These are phyloP conservation scores for Fusarium fujikuroi DNA, from an alignment of 2,329 filamentous ascomycete genomes.

Conservation along the genomic window DNA sequence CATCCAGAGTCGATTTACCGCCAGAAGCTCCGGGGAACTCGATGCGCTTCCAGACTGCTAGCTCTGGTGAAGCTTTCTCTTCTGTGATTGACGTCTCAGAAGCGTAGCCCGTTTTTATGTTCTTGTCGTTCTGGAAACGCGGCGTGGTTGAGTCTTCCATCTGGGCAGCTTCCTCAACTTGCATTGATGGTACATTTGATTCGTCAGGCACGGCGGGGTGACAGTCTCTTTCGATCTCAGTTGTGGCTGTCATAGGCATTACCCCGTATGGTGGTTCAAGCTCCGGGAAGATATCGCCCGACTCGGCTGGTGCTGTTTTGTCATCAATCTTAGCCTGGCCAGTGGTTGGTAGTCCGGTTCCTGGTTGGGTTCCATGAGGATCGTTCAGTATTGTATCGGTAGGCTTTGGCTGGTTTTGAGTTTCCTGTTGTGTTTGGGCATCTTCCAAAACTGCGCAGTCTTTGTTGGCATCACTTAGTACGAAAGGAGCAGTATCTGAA, in stretches of 20 bases:
- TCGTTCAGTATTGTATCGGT: neutral
- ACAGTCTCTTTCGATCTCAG: neutral
- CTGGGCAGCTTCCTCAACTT: neutral
- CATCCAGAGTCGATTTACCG: neutral
- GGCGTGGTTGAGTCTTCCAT: conserved; percentile 20
- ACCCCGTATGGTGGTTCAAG: neutral
- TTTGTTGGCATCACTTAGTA: neutral
- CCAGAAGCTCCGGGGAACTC: neutral
- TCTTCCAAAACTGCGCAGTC: neutral
- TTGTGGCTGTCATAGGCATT: neutral
- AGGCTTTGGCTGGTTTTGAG: neutral
- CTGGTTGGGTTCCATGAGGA: neutral
- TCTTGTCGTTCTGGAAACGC: conserved; percentile 35
- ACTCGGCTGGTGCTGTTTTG: neutral
- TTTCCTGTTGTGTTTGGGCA: neutral
- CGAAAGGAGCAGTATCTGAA: neutral
- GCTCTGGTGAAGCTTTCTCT: neutral
- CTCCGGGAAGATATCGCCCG: neutral
- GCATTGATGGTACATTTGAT: neutral
- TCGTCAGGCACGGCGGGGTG: neutral
- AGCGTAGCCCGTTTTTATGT: conserved; percentile 33
- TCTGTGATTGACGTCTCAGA: neutral
- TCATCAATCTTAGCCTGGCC: neutral
- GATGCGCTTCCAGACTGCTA: neutral
- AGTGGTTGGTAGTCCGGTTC: neutral